Base-by-base conservation (phyloP, 176 grass and related monocot species). In the Raddia guianensis region DNA sequence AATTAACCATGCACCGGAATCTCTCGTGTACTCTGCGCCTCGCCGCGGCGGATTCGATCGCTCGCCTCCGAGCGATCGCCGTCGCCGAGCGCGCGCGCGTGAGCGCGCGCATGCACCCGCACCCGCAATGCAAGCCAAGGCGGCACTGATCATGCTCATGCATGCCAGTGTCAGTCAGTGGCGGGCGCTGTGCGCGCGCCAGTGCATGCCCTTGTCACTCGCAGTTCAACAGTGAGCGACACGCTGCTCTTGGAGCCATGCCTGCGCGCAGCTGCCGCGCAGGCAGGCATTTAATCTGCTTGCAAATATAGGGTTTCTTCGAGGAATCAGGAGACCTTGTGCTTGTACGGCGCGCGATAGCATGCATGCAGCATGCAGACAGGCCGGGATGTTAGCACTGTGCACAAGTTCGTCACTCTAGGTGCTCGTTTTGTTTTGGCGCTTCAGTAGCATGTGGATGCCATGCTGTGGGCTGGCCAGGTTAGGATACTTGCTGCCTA, bases 401-500 rank as follows among this genome's bases (percentile, higher is more conserved):
- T 69, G 79, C 16, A 47, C 54, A 55, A 62, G 45, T 12, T 50
- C 18, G 54, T 81, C 46, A 37, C 16, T 1, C 55, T 62, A 15
- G 50, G 47, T 9, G 35, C 83, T 12, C 19, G 20, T 67, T 42
- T 45, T 70, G 11, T 20, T 67, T 9, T 40, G 4, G 37, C 4
- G 27, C 13, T 62, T 53, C 9, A 3, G 3, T 70, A 14, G 66
- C 66, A 65, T 72, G 86, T 72, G 73, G 79, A 62, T 46, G 44
- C 61, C 73, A 82, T 71, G 85, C 78, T 72, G 49, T 6, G 73
- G 69, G 47, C 19, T 19, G 8, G 10, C 13, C 49, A 72, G 49
- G 69, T 82, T 57, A 56, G 55, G 68, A 14, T 56, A 21, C 79
- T 27, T 49, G 49, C 8, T 15, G 27, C 27, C 27, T 27, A 27